Percentiles rank a stretch among this genome's conserved stretches.
phyloP scores from a whole-genome alignment of 192 early-diverging fungal species.

The Dimargaris cristalligena region DNA sequence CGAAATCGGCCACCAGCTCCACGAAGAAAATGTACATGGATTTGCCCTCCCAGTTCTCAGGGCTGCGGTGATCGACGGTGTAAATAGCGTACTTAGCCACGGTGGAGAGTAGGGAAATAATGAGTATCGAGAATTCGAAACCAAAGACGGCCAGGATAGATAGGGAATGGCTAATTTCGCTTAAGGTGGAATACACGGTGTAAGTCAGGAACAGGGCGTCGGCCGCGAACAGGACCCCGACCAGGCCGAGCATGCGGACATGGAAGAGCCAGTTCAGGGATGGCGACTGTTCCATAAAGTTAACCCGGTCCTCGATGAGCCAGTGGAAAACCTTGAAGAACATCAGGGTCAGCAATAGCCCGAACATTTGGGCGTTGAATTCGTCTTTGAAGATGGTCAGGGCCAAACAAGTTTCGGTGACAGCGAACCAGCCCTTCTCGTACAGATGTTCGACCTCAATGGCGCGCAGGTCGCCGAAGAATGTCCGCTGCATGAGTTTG shows the following conservation, averaged over 20 bases:
- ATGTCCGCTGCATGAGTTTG: constrained; percentile 53
- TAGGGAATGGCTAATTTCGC: not conserved
- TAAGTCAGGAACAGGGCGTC: constrained; percentile 65
- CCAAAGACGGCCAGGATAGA: constrained; percentile 95
- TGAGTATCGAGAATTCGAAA: constrained; percentile 90
- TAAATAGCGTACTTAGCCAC: constrained; percentile 78
- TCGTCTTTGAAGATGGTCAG: constrained; percentile 93
- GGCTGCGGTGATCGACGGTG: constrained; percentile 58
- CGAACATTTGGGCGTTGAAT: constrained; percentile 72
- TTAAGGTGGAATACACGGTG: constrained; percentile 46
- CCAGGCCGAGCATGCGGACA: constrained; percentile 12
- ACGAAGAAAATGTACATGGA: constrained; percentile 81
- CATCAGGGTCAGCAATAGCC: constrained; percentile 72
- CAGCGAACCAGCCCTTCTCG: constrained; percentile 91
- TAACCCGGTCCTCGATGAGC: constrained; percentile 81
- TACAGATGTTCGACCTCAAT: constrained; percentile 98
- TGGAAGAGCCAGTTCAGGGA: constrained; percentile 15
- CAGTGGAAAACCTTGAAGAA: constrained; percentile 95
- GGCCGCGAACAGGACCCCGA: constrained; percentile 30
- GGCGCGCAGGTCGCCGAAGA: constrained; percentile 82
- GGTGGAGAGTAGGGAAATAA: constrained; percentile 54
- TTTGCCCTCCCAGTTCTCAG: constrained; percentile 90
- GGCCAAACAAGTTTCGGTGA: constrained; percentile 91
- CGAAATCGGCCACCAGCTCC: constrained; percentile 75
- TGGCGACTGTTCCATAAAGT: constrained; percentile 37